Conservation (phyloP, 108 stramenopile species). For the Cyclotella baltica region DNA sequence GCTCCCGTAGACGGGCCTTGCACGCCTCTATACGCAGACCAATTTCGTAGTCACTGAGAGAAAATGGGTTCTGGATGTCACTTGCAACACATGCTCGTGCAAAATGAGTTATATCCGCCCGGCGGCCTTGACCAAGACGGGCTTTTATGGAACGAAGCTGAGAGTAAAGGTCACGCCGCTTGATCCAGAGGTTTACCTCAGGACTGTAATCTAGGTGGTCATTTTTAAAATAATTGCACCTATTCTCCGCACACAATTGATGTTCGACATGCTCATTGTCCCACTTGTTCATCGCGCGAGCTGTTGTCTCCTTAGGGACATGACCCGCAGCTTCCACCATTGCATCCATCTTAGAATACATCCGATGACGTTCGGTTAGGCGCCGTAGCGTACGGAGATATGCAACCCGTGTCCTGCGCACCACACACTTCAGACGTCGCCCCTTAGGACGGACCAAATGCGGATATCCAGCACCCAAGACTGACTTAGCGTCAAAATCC, state of each 20-base stretch:
- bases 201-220: background rate
- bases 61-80: background rate
- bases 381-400: background rate
- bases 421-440: background rate
- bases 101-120: background rate
- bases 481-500: background rate
- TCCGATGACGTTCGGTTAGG: background rate
- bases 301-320: background rate
- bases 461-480: background rate
- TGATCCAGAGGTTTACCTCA: background rate
- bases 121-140: background rate
- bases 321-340: background rate
- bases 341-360: background rate
- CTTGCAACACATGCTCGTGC: background rate
- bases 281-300: background rate
- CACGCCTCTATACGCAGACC: background rate
- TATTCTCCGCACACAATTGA: background rate
- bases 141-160: background rate
- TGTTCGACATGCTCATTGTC: background rate
- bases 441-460: background rate
- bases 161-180: background rate
- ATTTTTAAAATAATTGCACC: background rate
- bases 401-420: background rate
- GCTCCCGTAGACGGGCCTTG: background rate
- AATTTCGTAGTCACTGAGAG: background rate